phyloP scores from a whole-genome alignment of 2,329 filamentous ascomycete genomes.

The Penicillium occitanis region DNA sequence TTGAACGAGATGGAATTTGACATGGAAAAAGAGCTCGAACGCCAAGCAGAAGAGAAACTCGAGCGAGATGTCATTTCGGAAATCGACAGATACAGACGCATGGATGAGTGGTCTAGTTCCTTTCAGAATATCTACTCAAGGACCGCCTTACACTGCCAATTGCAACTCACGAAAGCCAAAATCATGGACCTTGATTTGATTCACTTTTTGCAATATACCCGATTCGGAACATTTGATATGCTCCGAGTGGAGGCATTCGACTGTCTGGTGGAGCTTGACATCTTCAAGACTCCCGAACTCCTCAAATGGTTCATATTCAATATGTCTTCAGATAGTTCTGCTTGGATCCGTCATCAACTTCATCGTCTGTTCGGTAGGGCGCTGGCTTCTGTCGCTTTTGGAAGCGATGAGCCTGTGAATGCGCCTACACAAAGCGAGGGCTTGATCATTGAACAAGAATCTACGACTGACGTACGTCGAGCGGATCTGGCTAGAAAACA shows the following conservation, averaged over 20 bases:
- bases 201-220: slow-evolving; percentile 63
- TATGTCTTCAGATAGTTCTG: slow-evolving; percentile 58
- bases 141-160: slow-evolving; percentile 61
- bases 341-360: slow-evolving; percentile 57
- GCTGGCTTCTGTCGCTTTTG: slow-evolving; percentile 60
- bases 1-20: slow-evolving; percentile 47
- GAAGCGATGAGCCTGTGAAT: slow-evolving; percentile 43
- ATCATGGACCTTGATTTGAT: slow-evolving; percentile 54
- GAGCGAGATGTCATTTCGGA: slow-evolving; percentile 59
- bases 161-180: slow-evolving; percentile 54
- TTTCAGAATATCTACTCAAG: slow-evolving; percentile 64
- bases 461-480: slow-evolving; percentile 52
- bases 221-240: slow-evolving; percentile 59
- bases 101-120: slow-evolving; percentile 67
- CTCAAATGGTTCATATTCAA: slow-evolving; percentile 58
- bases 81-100: slow-evolving; percentile 62
- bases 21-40: slow-evolving; percentile 50
- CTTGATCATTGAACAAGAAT: slow-evolving; percentile 60
- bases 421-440: slow-evolving; percentile 38
- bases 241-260: slow-evolving; percentile 61
- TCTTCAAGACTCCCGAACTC: slow-evolving; percentile 53
- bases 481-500: slow-evolving; percentile 56
- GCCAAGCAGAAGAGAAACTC: slow-evolving; percentile 55
- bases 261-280: slow-evolving; percentile 57
- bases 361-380: slow-evolving; percentile 55